These are phyloP conservation scores for Magnolia kwangsiensis DNA, from an alignment of 164 flowering plant species.

Conservation along the genomic window DNA sequence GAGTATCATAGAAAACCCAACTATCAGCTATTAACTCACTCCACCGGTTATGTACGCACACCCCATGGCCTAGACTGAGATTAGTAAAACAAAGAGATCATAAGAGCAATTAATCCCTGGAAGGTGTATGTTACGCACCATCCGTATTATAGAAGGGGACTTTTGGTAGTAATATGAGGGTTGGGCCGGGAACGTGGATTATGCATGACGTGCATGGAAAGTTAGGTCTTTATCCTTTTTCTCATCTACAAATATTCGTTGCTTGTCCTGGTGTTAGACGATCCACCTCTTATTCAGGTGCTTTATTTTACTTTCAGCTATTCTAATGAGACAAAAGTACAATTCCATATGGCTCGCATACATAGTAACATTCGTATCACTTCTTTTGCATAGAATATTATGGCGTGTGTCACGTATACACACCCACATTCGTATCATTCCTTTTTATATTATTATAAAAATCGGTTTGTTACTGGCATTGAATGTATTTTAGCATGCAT, in stretches of 20 bases:
- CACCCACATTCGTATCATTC: background rate
- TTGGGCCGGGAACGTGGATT: slow-evolving; percentile 24
- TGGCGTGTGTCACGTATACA: slow-evolving; percentile 24
- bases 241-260: slow-evolving; percentile 40
- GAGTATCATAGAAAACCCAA: no score
- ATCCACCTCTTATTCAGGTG: slow-evolving; percentile 14
- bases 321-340: slow-evolving; percentile 54
- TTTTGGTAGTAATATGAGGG: slow-evolving; percentile 10
- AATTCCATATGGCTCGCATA: slow-evolving; percentile 28
- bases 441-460: background rate
- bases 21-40: no score
- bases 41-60: no score
- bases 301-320: slow-evolving; percentile 31
- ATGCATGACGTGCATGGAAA: slow-evolving; percentile 60
- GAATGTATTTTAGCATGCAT: background rate
- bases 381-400: slow-evolving; percentile 26
- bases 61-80: no score
- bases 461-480: background rate
- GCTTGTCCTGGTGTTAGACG: slow-evolving; percentile 39
- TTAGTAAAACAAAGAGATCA: background rate
- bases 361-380: background rate
- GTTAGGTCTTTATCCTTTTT: slow-evolving; percentile 21
- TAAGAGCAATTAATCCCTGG: slow-evolving; percentile 10
- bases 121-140: slow-evolving; percentile 11
- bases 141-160: slow-evolving; percentile 6